A percentile compares a stretch with the other conserved stretches of the same genome.
phyloP scores from a whole-genome alignment of 805 yeast genomes.

The Wickerhamomyces bovis region DNA sequence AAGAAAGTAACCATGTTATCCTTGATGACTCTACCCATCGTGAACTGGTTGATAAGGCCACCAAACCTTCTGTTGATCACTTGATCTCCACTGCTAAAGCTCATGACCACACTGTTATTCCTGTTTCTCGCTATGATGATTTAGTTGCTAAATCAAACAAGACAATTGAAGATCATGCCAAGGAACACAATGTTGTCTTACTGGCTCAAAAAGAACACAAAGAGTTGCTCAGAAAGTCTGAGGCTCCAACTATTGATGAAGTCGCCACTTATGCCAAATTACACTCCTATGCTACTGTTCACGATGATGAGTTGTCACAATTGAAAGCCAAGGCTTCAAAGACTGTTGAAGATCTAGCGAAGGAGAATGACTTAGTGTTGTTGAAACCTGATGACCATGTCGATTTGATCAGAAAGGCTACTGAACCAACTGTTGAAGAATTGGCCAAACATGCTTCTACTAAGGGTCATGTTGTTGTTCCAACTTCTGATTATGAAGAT shows the following conservation, averaged over 20 bases:
- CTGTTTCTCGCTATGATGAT: slow-evolving; percentile 12
- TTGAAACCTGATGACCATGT: neutral
- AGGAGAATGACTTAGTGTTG: neutral
- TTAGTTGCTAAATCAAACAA: slow-evolving; percentile 11
- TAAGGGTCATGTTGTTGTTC: slow-evolving; percentile 10
- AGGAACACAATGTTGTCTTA: slow-evolving; percentile 6
- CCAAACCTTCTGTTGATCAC: slow-evolving; percentile 18
- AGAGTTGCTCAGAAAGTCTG: slow-evolving; percentile 12
- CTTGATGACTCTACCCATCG: slow-evolving; percentile 9
- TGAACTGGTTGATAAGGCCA: slow-evolving; percentile 16
- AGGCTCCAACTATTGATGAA: slow-evolving; percentile 16
- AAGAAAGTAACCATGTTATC: slow-evolving; percentile 11
- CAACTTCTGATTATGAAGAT: slow-evolving; percentile 7
- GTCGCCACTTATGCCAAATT: slow-evolving; percentile 11
- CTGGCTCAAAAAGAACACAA: slow-evolving; percentile 6
- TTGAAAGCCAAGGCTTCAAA: slow-evolving; percentile 1
- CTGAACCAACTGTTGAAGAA: slow-evolving; percentile 19
- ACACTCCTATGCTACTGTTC: slow-evolving; percentile 16
- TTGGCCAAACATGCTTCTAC: slow-evolving; percentile 16
- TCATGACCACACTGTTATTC: slow-evolving; percentile 15
- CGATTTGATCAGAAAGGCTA: slow-evolving; percentile 3
- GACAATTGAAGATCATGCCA: slow-evolving; percentile 15
- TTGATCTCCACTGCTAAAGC: slow-evolving; percentile 11
- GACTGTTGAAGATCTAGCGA: slow-evolving; percentile 6
- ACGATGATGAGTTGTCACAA: neutral